Evolutionary conservation across 305 asterid species (phyloP).

Genomic region (Fraxinus ornus): DNA sequence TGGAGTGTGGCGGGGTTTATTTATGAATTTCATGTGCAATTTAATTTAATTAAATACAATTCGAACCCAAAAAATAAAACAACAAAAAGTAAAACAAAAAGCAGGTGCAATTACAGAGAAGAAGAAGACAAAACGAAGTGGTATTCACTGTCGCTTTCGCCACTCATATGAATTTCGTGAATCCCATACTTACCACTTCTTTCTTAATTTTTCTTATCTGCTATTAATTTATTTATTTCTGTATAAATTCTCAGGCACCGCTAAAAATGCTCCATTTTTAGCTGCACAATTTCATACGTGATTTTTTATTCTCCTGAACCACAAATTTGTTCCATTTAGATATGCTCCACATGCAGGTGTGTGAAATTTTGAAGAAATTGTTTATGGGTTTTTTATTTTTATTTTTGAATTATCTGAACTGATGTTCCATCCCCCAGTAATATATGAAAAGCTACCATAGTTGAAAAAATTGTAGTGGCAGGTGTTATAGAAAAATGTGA

Average conservation of each 20-base stretch:
- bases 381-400: background rate
- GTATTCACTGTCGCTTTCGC: slow-evolving; percentile 22
- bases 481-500: slow-evolving; percentile 17
- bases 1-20: background rate
- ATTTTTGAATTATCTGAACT: background rate
- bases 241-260: slow-evolving; percentile 14
- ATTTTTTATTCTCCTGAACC: slow-evolving; percentile 17
- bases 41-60: background rate
- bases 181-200: slow-evolving; percentile 41
- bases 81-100: background rate
- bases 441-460: background rate
- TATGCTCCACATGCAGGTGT: background rate
- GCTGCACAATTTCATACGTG: slow-evolving; percentile 14
- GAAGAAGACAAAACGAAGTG: background rate
- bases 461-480: slow-evolving; percentile 14
- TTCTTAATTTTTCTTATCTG: background rate
- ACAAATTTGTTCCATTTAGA: slow-evolving; percentile 23
- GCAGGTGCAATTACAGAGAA: background rate
- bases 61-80: background rate
- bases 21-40: background rate
- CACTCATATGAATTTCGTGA: slow-evolving; percentile 63
- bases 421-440: background rate
- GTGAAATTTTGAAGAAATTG: background rate
- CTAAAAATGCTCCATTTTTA: slow-evolving; percentile 32
- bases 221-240: background rate